Evolutionary conservation across 495 filamentous ascomycete species (phyloP), one percentile per base, ranked within the genome.

Genomic region (Evernia prunastri): DNA sequence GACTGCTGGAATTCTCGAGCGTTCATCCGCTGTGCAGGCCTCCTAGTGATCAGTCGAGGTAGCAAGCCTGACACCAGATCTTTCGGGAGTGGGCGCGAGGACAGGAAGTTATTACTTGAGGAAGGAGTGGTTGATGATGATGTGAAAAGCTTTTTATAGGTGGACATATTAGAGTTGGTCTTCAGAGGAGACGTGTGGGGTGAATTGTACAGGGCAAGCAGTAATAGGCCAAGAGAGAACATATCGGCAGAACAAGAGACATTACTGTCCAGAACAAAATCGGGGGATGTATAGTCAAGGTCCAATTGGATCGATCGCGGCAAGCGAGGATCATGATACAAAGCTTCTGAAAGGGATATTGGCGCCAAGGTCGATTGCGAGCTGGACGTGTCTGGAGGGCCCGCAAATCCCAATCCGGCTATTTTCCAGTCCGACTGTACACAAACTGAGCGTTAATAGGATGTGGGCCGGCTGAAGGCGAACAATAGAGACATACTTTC

Each of bases 351-450:
- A 11, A 96, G 82, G 56, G 85, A 88, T 66, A 97, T 85, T 13
- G 89, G 88, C 20, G 85, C 78, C 31, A 92, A 80, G 7, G 87
- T 86, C 13, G 86, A 85, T 27, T 86, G 81, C 49, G 86, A 84
- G 31, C 82, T 83, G 12, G 89, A 89, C 6, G 40, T 79, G 63
- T 88, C 85, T 33, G 87, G 82, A 12, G 89, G 87, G 25, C 89
- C 88, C 68, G 90, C 88, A 75, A 97, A 97, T n/a, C 87, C 84
- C 53, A 98, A 80, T 39, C 92, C 93, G 60, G 90, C 91, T 58
- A 98, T 89, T 72, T 98, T 98, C 94, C 94, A 98, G 75, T 98
- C 94, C 10, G 92, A 96, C 86, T 90, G 64, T 43, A 56, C n/a
- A 60, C 58, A 36, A 33, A 60, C 42, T 11, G 58, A 64, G 29